Conservation (phyloP, 2,329 filamentous ascomycete genomes). For the Alternaria brassicae region DNA sequence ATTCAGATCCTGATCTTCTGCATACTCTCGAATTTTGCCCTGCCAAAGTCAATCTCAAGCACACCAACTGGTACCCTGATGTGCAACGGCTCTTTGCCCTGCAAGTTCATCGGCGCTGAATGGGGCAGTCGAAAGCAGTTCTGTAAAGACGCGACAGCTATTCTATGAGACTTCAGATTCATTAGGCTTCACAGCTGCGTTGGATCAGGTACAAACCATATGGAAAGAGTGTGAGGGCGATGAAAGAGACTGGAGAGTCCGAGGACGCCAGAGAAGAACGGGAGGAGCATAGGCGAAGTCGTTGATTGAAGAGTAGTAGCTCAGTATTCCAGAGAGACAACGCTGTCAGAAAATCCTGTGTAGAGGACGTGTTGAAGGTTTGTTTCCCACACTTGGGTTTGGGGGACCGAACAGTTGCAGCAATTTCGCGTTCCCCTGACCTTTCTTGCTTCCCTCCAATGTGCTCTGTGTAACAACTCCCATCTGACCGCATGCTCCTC, state of each 20-base stretch:
- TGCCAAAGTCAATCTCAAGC: background rate
- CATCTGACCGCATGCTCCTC: constrained; percentile 4
- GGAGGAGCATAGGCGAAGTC: background rate
- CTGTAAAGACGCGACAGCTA: background rate
- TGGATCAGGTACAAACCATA: background rate
- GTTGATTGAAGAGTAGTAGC: background rate
- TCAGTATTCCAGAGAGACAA: background rate
- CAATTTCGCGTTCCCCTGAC: constrained; percentile 9
- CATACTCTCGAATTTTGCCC: background rate
- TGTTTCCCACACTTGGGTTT: background rate
- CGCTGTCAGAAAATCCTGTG: background rate
- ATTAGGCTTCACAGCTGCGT: background rate
- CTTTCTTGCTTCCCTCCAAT: constrained; percentile 10
- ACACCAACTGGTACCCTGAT: background rate
- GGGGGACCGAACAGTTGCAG: background rate
- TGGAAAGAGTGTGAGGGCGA: constrained; percentile 1
- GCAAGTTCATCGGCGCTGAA: constrained; percentile 3
- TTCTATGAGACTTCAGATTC: constrained; percentile 3
- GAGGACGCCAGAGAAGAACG: constrained; percentile 4
- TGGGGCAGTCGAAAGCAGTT: background rate
- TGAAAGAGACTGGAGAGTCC: constrained; percentile 4
- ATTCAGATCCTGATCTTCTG: background rate
- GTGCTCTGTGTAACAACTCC: constrained; percentile 1
- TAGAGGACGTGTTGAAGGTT: background rate
- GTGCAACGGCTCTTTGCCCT: background rate